These are phyloP conservation scores for Trichoderma erinaceum DNA, from an alignment of 495 filamentous ascomycete genomes.

Conservation along the genomic window DNA sequence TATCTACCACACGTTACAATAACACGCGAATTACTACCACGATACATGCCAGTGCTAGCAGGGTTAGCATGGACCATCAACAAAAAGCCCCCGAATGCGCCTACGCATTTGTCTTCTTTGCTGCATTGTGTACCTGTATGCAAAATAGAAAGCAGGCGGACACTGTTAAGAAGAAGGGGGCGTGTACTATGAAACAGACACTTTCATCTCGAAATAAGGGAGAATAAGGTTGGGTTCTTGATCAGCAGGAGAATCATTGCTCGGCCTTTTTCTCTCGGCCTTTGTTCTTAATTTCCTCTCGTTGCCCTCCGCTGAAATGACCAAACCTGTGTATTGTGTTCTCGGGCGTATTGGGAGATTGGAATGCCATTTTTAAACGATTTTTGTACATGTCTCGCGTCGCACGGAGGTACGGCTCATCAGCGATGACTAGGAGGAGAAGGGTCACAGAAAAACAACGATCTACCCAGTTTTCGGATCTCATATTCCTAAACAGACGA, in stretches of 20 bases:
- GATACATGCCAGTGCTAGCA: background rate
- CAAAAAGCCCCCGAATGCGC: slow-evolving; percentile 12
- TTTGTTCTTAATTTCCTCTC: background rate
- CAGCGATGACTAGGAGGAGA: background rate
- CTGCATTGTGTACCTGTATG: background rate
- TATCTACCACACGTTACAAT: slow-evolving; percentile 9
- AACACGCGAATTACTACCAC: background rate
- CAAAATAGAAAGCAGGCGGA: background rate
- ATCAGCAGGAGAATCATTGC: background rate
- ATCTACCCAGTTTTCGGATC: background rate
- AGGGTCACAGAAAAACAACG: background rate
- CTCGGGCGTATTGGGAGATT: background rate
- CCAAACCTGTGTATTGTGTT: background rate
- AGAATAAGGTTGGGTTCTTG: background rate
- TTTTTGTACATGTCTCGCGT: background rate
- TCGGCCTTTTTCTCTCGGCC: background rate
- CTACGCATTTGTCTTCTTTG: background rate
- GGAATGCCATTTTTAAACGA: background rate
- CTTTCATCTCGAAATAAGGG: background rate
- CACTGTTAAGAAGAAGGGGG: background rate
- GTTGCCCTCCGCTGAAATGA: background rate
- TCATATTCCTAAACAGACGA: background rate
- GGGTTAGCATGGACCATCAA: slow-evolving; percentile 9
- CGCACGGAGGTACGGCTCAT: background rate
- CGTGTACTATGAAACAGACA: background rate